A percentile compares a stretch with the other conserved stretches of the same genome.
Conservation (phyloP, 1,284 basidiomycete genomes). For the Leccinum pachyderme region DNA sequence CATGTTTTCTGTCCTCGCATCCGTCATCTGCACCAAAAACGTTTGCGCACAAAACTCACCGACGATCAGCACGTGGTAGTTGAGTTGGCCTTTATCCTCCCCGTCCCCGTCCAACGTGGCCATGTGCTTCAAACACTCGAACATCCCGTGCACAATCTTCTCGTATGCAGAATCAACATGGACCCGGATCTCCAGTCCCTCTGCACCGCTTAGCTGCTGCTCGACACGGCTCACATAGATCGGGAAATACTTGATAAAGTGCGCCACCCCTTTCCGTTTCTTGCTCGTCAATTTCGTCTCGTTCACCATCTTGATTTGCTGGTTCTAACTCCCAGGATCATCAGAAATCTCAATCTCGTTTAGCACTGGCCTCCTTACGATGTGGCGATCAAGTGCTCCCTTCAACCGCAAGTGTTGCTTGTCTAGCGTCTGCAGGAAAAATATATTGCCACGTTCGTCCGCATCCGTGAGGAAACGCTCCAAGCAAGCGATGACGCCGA, state of each 20-base stretch:
- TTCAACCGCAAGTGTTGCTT: slow-evolving; percentile 81
- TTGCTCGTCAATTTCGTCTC: slow-evolving; percentile 88
- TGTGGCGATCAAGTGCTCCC: slow-evolving; percentile 70
- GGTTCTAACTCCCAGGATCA: slow-evolving; percentile 48
- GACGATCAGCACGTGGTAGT: slow-evolving; percentile 94
- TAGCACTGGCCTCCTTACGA: slow-evolving; percentile 51
- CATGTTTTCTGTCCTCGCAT: slow-evolving; percentile 81
- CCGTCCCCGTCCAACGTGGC: slow-evolving; percentile 87
- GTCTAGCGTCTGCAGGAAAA: slow-evolving; percentile 71
- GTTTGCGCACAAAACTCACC: slow-evolving; percentile 52
- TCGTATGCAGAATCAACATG: slow-evolving; percentile 86
- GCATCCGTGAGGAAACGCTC: slow-evolving; percentile 81
- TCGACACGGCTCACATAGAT: slow-evolving; percentile 86
- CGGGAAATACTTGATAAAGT: slow-evolving; percentile 92
- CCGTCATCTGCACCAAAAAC: background rate
- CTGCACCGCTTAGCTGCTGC: slow-evolving; percentile 77
- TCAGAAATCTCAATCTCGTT: slow-evolving; percentile 4
- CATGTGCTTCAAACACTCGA: slow-evolving; percentile 91
- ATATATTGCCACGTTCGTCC: slow-evolving; percentile 75
- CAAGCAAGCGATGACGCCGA: slow-evolving; percentile 79
- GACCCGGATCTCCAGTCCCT: slow-evolving; percentile 75
- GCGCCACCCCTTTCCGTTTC: slow-evolving; percentile 91
- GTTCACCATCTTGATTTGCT: slow-evolving; percentile 89
- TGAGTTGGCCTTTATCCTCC: slow-evolving; percentile 95
- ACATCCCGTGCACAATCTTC: slow-evolving; percentile 84